A percentile compares a stretch with the other conserved stretches of the same genome.
These are phyloP conservation scores for Sarocladiaceae sp. DNA, from an alignment of 2,329 filamentous ascomycete species.

Conservation along the genomic window DNA sequence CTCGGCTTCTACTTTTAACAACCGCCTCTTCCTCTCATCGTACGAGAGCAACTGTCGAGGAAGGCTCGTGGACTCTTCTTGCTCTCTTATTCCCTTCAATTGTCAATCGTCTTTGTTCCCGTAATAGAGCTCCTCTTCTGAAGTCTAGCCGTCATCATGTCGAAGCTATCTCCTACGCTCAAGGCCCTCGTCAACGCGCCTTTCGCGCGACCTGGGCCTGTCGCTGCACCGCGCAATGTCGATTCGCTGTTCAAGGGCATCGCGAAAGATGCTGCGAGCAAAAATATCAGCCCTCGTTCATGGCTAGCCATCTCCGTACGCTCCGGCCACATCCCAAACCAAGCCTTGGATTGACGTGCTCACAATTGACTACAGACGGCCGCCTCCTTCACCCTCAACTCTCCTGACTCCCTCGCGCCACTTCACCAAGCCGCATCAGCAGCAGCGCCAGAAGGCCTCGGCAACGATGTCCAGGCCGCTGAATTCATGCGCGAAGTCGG, in stretches of 20 bases:
- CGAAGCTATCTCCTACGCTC: slow-evolving; percentile 66
- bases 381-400: slow-evolving; percentile 82
- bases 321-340: not conserved
- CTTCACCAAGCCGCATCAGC: slow-evolving; percentile 51
- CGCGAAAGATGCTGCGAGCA: slow-evolving; percentile 56
- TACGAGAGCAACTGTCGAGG: too few relatives aligned
- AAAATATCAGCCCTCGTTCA: slow-evolving; percentile 57
- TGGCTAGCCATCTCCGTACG: slow-evolving; percentile 65
- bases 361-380: slow-evolving; percentile 53
- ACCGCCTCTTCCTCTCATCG: slow-evolving; percentile 11
- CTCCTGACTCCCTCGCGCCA: slow-evolving; percentile 65
- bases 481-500: slow-evolving; percentile 73
- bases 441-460: slow-evolving; percentile 10
- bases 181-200: slow-evolving; percentile 72
- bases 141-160: slow-evolving; percentile 58
- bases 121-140: too few relatives aligned
- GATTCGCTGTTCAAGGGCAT: slow-evolving; percentile 61
- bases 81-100: not conserved
- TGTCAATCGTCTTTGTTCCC: not conserved
- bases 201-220: slow-evolving; percentile 60
- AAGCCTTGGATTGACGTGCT: too few relatives aligned
- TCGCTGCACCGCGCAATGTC: slow-evolving; percentile 60
- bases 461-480: slow-evolving; percentile 44
- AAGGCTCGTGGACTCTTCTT: too few relatives aligned
- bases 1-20: slow-evolving; percentile 4